Base-by-base conservation (phyloP, 2,329 filamentous ascomycete genomes). In the Coniella vitis region DNA sequence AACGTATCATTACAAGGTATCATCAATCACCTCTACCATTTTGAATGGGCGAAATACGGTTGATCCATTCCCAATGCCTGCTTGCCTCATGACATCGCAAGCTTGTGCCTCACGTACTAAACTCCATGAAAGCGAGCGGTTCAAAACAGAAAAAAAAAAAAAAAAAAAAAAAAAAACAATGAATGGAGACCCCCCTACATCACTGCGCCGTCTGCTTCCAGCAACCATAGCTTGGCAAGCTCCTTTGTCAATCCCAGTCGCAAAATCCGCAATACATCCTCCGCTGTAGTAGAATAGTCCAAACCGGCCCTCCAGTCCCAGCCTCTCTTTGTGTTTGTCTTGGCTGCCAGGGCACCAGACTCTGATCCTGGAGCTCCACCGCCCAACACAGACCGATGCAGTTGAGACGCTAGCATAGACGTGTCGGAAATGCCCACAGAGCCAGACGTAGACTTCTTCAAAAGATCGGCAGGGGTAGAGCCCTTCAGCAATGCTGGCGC, bases 251-350 rank as follows among this genome's bases (percentile, higher is more conserved):
- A 65, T 2, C 83, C 86, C 45, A 88, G 64, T 55, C 90, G 77
- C 65, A 95, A 63, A 55, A 84, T 76, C 55, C 75, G 74, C 51
- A 95, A 67, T n/a, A 96, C 72, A 54, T 91, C 86, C 41, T 74
- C 73, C 0, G 81, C 86, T 54, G 70, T 81, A 16, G 76, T 79
- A 10, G 72, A 73, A 25, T 77, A 75, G 9, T 69, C 63, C 39
- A 87, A 69, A 2, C 73, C 74, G 8, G 68, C 69, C 60, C 80
- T 71, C 83, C 85, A 94, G 70, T 83, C 86, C 87, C 65, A 70
- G 71, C 57, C 87, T 72, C 88, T 86, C 90, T 65, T 90, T 84
- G 86, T 86, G 90, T 12, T 81, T 81, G 46, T 85, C 55, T 78
- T 73, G 37, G 60, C 59, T 7, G 69, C 63, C 29, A 77, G 45